Base-by-base conservation (phyloP, 2,329 filamentous ascomycete genomes). In the Hymenoscyphus linearis region DNA sequence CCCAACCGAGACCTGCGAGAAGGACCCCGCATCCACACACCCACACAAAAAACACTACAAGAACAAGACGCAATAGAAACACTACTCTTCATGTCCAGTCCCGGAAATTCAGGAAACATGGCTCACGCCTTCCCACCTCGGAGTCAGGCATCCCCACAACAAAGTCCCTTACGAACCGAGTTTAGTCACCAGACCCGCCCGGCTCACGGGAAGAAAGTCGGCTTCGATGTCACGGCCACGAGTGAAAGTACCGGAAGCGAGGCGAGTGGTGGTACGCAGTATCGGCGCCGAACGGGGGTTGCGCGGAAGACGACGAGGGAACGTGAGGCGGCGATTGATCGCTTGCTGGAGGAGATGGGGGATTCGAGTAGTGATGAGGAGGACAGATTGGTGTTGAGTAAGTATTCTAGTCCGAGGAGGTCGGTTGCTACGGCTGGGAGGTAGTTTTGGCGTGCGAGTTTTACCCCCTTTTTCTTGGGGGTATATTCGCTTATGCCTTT, bases 41-140 rank as follows among this genome's bases (percentile, higher is more conserved):
- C 72, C 27, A 66, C 87, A 0, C 87, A 86, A 60, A 87, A 90
- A 65, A 85, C 85, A 25, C 77, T 83, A 9, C 83, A 89, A 57
- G 90, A 95, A 71, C 89, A 92, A 70, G 90, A 93, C 69, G 90
- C 90, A 5, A 85, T 93, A 54, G 90, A 93, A 71, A 88, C 89
- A 0, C 76, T 95, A 26, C 78, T 93, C 27, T 92, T 93, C 70
- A 89, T 95, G 85, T 91, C 89, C 69, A 90, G 87, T 64, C 89
- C 89, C 0, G 87, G 87, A 16, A 89, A 90, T 73, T 88, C 87
- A 52, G 79, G 82, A 50, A 85, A 84, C 63, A 74, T 87, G 67
- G 84, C 84, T 64, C 82, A 83, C 62, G 71, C 75, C 10, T 85
- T 85, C 61, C 79, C 82, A 2, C 67, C 74, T n/a, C 61, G 65